phyloP scores from a whole-genome alignment of 768 basidiomycete genomes.

The Xerocomellus chrysenteron region DNA sequence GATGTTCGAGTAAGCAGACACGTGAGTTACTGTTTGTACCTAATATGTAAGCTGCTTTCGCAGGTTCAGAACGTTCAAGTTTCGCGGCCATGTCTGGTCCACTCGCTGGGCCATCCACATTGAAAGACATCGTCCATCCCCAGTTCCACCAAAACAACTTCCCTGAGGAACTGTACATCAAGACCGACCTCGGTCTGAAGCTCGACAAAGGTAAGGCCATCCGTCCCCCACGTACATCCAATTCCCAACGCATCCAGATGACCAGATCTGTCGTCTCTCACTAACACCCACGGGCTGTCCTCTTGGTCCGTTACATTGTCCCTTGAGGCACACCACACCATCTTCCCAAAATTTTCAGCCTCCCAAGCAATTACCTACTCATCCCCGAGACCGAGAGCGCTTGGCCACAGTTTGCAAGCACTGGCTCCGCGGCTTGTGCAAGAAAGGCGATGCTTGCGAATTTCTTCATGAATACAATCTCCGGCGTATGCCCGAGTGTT shows the following conservation, averaged over 20 bases:
- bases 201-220: slow-evolving; percentile 76
- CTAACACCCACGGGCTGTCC: slow-evolving; percentile 85
- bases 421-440: slow-evolving; percentile 96
- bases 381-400: slow-evolving; percentile 80
- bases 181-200: slow-evolving; percentile 79
- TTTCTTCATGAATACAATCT: slow-evolving; percentile 99
- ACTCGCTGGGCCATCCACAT: slow-evolving; percentile 54
- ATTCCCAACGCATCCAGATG: slow-evolving; percentile 52
- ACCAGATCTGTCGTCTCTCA: slow-evolving; percentile 88
- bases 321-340: slow-evolving; percentile 87
- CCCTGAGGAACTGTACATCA: slow-evolving; percentile 75
- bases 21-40: neutral
- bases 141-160: slow-evolving; percentile 96
- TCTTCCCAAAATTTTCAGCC: slow-evolving; percentile 89
- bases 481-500: slow-evolving; percentile 97
- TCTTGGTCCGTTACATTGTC: slow-evolving; percentile 88
- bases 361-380: slow-evolving; percentile 75
- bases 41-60: neutral
- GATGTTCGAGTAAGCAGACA: no score
- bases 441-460: slow-evolving; percentile 97
- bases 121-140: slow-evolving; percentile 74
- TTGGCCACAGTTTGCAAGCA: slow-evolving; percentile 97
- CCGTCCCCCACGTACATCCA: neutral
- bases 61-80: neutral
- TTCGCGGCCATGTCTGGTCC: slow-evolving; percentile 39